Conservation (phyloP, 345 rosid species). For the Clarkia xantiana region DNA sequence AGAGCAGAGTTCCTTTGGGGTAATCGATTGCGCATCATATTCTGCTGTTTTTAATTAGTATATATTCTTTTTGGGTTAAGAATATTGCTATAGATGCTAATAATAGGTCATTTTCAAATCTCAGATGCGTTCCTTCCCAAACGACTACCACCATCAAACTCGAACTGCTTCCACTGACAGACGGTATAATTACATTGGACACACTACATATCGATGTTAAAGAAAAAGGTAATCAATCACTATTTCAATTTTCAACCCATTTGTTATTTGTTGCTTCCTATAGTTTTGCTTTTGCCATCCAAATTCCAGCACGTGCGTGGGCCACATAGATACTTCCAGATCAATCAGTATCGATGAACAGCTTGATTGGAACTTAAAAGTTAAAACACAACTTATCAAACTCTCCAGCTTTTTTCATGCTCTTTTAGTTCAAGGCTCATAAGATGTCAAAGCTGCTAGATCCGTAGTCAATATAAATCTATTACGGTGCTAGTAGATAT, state of each 20-base stretch:
- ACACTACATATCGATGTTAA: constrained; percentile 73
- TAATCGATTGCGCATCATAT: constrained; percentile 15
- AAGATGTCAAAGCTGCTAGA: background rate
- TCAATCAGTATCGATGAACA: too few species aligned
- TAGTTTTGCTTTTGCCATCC: too few species aligned
- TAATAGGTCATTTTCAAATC: too few species aligned
- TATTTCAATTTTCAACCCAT: constrained; percentile 1
- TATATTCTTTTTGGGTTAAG: constrained; percentile 4
- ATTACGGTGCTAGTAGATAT: too few species aligned
- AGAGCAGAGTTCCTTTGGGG: constrained; percentile 98
- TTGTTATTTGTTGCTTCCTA: background rate
- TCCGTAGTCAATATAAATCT: background rate
- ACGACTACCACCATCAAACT: constrained; percentile 80
- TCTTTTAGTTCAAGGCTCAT: background rate
- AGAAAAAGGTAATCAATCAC: constrained; percentile 60
- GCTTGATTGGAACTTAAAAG: too few species aligned
- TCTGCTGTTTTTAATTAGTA: constrained; percentile 8
- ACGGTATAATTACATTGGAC: constrained; percentile 83
- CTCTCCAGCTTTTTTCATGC: too few species aligned
- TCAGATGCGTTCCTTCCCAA: constrained; percentile 84
- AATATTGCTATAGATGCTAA: too few species aligned
- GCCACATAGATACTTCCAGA: too few species aligned
- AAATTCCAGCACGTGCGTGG: too few species aligned
- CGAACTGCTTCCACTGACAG: constrained; percentile 94
- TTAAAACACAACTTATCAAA: too few species aligned